Conservation (phyloP, 805 yeast genomes). For the Candida insectalens region DNA sequence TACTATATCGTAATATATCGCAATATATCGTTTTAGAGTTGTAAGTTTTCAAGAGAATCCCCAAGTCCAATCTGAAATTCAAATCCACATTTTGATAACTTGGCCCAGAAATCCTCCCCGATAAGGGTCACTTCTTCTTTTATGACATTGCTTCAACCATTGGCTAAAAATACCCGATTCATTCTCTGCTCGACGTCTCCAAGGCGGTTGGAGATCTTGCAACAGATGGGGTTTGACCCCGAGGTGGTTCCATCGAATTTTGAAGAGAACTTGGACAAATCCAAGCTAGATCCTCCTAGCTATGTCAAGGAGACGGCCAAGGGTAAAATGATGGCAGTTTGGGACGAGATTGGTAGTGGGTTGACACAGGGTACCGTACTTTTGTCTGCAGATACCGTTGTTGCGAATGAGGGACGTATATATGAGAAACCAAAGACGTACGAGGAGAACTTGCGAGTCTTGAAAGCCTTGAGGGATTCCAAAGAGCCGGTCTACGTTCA, state of each 20-base stretch:
- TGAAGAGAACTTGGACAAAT: conserved; percentile 65
- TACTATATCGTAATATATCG: not conserved
- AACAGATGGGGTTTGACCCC: conserved; percentile 42
- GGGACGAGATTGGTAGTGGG: conserved; percentile 26
- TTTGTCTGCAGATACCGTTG: conserved; percentile 74
- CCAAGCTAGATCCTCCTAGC: conserved; percentile 28
- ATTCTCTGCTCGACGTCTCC: conserved; percentile 82
- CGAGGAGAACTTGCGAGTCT: conserved; percentile 38
- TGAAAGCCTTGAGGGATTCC: conserved; percentile 37
- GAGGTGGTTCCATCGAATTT: conserved; percentile 55
- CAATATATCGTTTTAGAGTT: too few relatives aligned
- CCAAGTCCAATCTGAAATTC: conserved; percentile 9
- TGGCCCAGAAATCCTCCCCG: too few relatives aligned
- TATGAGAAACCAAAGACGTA: conserved; percentile 72
- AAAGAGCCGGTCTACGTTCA: conserved; percentile 36
- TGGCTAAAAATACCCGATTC: too few relatives aligned
- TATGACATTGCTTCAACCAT: too few relatives aligned
- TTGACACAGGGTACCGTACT: conserved; percentile 21
- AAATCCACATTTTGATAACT: too few relatives aligned
- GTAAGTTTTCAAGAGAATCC: conserved; percentile 19
- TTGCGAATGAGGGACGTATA: conserved; percentile 45
- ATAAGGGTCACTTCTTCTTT: too few relatives aligned
- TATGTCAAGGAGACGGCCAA: conserved; percentile 68
- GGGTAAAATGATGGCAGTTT: conserved; percentile 58
- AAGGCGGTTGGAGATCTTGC: conserved; percentile 63